Conservation (phyloP, 352 stramenopile genomes). For the Pythium folliculosum region DNA sequence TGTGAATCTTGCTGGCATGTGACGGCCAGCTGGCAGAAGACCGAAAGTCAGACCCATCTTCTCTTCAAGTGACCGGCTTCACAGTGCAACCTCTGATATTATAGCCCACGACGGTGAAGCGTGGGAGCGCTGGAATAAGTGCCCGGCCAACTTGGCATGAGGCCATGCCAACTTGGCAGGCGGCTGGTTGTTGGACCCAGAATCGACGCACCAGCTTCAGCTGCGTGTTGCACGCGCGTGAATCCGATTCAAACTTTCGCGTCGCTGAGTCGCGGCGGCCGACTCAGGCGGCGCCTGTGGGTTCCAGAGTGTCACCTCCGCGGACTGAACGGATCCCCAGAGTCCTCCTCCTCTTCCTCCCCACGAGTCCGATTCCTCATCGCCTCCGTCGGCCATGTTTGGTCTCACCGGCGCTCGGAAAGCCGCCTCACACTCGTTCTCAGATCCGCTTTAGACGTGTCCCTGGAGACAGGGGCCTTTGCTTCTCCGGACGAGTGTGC, state of each 20-base stretch:
- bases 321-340: neutral
- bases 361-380: neutral
- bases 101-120: too few relatives aligned
- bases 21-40: neutral
- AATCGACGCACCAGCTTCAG: neutral
- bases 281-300: too few relatives aligned
- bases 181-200: neutral
- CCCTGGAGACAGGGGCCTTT: neutral
- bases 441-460: neutral
- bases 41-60: slow-evolving; percentile 7
- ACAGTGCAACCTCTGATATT: too few relatives aligned
- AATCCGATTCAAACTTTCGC: neutral
- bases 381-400: neutral
- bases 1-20: neutral
- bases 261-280: neutral
- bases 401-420: neutral
- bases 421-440: neutral
- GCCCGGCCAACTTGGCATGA: neutral
- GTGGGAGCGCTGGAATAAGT: neutral
- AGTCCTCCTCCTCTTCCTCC: neutral
- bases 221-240: neutral
- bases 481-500: neutral
- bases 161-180: neutral
- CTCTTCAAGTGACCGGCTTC: neutral
- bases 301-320: neutral